Base-by-base conservation (phyloP, 441 rosid genomes). In the Jatropha multifida region DNA sequence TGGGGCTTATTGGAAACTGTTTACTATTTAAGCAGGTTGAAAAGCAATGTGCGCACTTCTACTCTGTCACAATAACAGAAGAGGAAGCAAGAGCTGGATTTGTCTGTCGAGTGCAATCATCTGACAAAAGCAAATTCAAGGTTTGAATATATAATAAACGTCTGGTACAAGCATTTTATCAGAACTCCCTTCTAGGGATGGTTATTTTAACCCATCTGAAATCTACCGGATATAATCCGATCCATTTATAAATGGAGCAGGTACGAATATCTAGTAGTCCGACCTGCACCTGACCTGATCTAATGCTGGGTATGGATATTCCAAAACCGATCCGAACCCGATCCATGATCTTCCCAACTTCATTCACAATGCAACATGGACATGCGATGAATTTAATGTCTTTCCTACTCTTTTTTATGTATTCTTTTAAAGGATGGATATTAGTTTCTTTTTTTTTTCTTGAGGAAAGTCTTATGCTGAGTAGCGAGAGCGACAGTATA, bases 41-140 rank as follows among this genome's bases (percentile, higher is more conserved):
- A 72, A 95, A 87, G 87, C 99, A 95, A 84, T 84, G 98, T 84
- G 98, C 98, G 81, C 98, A 93, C 88, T 95, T 93, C 82, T 95
- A 90, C 86, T 92, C 97, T 78, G 88, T 95, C 83, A 81, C 82
- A 68, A 85, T 95, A 81, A 87, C 95, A 72, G 94, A 93, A 85
- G 97, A 95, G 85, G 97, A 92, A 80, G 98, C 92, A 75, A 84
- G 77, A 20, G 85, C 90, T 79, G 99, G 99, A 64, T 80, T 95
- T 74, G 97, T 93, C 38, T 93, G 96, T 77, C 92, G 88, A 72
- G 99, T 93, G 58, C 92, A 92, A 78, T 95, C 99, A 72, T 83
- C 89, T 20, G 97, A 90, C 82, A 93, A 85, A 87, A 95, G 99
- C 97, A 95, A 95, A 85, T 93, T 95, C 86, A 95, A 95, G 99